These are phyloP conservation scores for Trebouxia sp. DNA, from an alignment of 139 green algal species.

Conservation along the genomic window DNA sequence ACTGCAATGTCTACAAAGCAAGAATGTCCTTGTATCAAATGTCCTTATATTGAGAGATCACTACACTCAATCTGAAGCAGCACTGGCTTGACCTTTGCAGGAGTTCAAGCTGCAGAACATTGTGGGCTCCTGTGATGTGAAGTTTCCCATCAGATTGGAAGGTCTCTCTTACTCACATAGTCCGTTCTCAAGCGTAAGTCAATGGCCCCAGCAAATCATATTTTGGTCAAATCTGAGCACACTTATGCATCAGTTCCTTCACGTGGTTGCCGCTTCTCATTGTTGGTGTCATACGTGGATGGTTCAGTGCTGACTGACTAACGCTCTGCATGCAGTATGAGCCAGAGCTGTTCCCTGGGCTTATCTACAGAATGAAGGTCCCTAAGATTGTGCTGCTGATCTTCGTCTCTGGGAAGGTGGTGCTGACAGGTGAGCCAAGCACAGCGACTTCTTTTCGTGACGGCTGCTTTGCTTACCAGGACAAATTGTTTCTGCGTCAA, in stretches of 20 bases:
- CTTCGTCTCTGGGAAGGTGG: constrained; percentile 98
- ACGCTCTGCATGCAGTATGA: constrained; percentile 80
- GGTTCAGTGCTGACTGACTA: too few relatives aligned
- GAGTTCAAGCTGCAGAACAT: constrained; percentile 99
- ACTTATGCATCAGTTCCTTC: background rate
- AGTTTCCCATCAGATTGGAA: constrained; percentile 97
- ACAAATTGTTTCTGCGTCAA: too few relatives aligned
- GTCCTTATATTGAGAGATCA: background rate
- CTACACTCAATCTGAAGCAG: too few relatives aligned
- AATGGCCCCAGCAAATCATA: background rate
- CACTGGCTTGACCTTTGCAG: constrained; percentile 40
- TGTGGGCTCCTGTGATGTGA: constrained; percentile 96
- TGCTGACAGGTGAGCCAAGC: constrained; percentile 67
- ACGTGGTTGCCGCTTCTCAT: background rate
- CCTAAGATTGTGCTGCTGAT: constrained; percentile 99
- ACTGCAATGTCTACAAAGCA: too few relatives aligned
- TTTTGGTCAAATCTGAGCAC: too few relatives aligned
- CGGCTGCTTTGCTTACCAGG: background rate
- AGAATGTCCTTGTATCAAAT: background rate
- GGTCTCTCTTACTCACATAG: constrained; percentile 84
- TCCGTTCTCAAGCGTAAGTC: constrained; percentile 77
- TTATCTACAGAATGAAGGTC: constrained; percentile 98
- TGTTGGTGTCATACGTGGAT: background rate
- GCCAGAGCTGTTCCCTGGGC: constrained; percentile 97
- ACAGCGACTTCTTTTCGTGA: background rate